These are phyloP conservation scores for Blastocystis hominis DNA, from an alignment of 352 stramenopile genomes.

Conservation along the genomic window DNA sequence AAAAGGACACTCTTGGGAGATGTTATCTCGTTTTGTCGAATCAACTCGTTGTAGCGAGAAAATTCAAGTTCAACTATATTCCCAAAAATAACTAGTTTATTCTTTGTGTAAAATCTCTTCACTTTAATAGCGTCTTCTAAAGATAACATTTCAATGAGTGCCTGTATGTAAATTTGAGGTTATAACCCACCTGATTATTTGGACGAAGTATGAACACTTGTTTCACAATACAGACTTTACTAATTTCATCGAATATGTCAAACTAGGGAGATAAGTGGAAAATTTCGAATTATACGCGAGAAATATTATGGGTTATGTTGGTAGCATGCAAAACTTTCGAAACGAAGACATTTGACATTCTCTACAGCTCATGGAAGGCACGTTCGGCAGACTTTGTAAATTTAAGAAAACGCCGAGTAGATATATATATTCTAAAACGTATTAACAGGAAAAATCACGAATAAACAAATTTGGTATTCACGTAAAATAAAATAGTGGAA, in stretches of 20 bases:
- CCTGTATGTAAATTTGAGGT: background rate
- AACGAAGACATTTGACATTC: background rate
- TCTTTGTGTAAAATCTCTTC: background rate
- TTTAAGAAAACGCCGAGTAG: too few species aligned
- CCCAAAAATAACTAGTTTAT: constrained; percentile 28
- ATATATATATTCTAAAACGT: too few species aligned
- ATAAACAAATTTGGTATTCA: too few species aligned
- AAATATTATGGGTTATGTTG: constrained; percentile 45
- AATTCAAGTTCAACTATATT: background rate
- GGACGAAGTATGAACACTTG: constrained; percentile 34
- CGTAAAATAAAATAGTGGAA: too few species aligned
- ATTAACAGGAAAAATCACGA: too few species aligned
- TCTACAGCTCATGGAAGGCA: background rate
- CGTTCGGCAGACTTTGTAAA: too few species aligned
- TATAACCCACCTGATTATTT: background rate
- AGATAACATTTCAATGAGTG: background rate
- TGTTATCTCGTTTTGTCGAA: background rate
- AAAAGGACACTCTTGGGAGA: background rate
- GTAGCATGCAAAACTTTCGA: constrained; percentile 11
- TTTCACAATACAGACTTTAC: constrained; percentile 20
- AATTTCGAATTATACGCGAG: background rate
- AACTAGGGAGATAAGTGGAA: background rate
- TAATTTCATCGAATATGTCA: constrained; percentile 12
- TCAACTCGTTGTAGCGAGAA: background rate
- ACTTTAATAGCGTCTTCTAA: background rate